Evolutionary conservation across 2,329 filamentous ascomycete genomes (phyloP), one percentile per base, ranked within the genome.

Genomic region (Colletotrichum paranaense): DNA sequence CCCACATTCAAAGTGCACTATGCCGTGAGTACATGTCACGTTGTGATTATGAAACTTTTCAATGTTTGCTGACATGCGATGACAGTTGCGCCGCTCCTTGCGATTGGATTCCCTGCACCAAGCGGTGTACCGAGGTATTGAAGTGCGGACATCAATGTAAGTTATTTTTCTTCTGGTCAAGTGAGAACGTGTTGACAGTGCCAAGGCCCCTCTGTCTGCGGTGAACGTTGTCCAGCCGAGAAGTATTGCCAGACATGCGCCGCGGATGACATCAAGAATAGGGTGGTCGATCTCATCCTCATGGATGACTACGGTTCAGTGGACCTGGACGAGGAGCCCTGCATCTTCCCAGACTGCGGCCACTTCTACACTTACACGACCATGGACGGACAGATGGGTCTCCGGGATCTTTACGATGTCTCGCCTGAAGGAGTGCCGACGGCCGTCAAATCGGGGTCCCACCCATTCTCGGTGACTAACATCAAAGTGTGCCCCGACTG

Each of bases 61-160:
- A 16, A 3, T 2, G 2, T 7, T 66, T 16, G 11, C 49, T 56
- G 26, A 68, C 32, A 22, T 12, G 7, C 4, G 16, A 52, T 55
- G 5, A 16, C 26, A 67, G 63, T 55, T 73, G 92, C 74, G 90
- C 91, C 0, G 92, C 88, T 0, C 92, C 92, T 0, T 95, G 92
- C 78, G 84, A 93, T 75, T 88, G 90, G 81, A 77, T 93, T 0
- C 93, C 92, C 1, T 95, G 92, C 78, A 88, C 87, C 1, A 79
- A 85, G 75, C 84, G 92, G 9, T 95, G 92, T 77, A 77, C 82
- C 3, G 83, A 88, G 32, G 19, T 71, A 0, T 79, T 94, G 4
- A 22, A 30, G 0, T 94, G 92, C 77, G 89, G 89, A 0, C 91
- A 94, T 78, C 88, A 85, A 78, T 94, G 90, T 82, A 65, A 77